Evolutionary conservation across 2,329 filamentous ascomycete genomes (phyloP).

Genomic region (Pestalotiopsis sp.): DNA sequence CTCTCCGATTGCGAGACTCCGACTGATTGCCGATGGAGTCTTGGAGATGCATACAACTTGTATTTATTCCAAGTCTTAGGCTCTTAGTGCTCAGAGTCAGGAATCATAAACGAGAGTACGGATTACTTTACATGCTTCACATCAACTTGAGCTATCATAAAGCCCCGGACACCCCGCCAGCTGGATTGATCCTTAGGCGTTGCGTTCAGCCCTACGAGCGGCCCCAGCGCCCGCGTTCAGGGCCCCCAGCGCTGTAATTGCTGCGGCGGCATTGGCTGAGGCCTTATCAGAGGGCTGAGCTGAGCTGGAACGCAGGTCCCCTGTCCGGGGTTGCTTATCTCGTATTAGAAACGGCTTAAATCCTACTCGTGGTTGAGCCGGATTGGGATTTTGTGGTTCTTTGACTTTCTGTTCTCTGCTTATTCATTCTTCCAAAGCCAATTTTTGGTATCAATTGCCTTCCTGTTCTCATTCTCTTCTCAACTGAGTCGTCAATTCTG

Average conservation of each 20-base stretch:
- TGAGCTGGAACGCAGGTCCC: not conserved
- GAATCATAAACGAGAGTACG: not conserved
- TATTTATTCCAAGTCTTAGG: not conserved
- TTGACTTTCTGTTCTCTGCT: not conserved
- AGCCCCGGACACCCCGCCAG: not conserved
- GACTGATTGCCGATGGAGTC: not conserved
- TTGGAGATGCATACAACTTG: not conserved
- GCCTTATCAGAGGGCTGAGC: not conserved
- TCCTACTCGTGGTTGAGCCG: not conserved
- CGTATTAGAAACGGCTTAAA: constrained; percentile 9
- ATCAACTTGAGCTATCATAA: not conserved
- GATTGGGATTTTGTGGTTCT: not conserved
- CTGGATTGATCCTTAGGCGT: not conserved
- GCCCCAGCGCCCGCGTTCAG: not conserved
- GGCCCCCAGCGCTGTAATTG: not conserved
- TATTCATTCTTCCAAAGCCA: not conserved
- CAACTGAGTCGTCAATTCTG: not conserved
- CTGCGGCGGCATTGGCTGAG: not conserved
- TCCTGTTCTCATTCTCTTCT: not conserved
- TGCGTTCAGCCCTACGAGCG: constrained; percentile 5
- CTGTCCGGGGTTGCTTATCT: not conserved
- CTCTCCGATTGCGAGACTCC: not conserved
- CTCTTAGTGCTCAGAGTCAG: not conserved
- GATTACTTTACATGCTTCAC: not conserved
- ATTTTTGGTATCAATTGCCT: not conserved